Evolutionary conservation across 2,329 filamentous ascomycete species (phyloP).

Genomic region (Podosphaera xanthii): DNA sequence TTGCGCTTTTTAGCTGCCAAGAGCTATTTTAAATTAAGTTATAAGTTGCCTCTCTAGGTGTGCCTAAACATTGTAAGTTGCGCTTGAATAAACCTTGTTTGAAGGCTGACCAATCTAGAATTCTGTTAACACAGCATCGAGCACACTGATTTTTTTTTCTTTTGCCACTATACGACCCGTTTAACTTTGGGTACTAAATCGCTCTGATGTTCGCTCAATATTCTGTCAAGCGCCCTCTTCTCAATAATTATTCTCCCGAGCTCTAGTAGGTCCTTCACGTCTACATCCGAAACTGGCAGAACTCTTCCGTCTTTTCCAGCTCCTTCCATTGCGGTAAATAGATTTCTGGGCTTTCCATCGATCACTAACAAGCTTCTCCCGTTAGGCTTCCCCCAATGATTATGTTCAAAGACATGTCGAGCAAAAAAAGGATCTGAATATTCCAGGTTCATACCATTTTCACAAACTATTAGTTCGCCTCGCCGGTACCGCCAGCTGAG

Average conservation of each 20-base stretch:
- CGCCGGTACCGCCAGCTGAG: slow-evolving; percentile 74
- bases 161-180: slow-evolving; percentile 7
- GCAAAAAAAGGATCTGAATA: slow-evolving; percentile 31
- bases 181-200: slow-evolving; percentile 24
- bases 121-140: too few relatives aligned
- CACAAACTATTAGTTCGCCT: slow-evolving; percentile 69
- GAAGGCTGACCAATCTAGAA: too few relatives aligned
- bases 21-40: too few relatives aligned
- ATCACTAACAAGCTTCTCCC: slow-evolving; percentile 62
- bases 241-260: slow-evolving; percentile 72
- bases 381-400: slow-evolving; percentile 42
- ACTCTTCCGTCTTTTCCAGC: slow-evolving; percentile 45
- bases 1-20: too few relatives aligned
- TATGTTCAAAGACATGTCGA: slow-evolving; percentile 42
- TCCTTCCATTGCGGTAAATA: slow-evolving; percentile 43
- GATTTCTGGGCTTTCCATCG: slow-evolving; percentile 29
- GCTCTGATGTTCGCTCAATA: slow-evolving; percentile 50
- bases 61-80: too few relatives aligned
- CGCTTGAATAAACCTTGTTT: too few relatives aligned
- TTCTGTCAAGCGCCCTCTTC: slow-evolving; percentile 49
- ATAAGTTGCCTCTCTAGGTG: too few relatives aligned
- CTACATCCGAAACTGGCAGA: slow-evolving; percentile 53
- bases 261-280: slow-evolving; percentile 86
- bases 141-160: not conserved
- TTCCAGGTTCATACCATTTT: slow-evolving; percentile 49